Conservation (phyloP, 1,284 basidiomycete genomes). For the Trametes sp. region DNA sequence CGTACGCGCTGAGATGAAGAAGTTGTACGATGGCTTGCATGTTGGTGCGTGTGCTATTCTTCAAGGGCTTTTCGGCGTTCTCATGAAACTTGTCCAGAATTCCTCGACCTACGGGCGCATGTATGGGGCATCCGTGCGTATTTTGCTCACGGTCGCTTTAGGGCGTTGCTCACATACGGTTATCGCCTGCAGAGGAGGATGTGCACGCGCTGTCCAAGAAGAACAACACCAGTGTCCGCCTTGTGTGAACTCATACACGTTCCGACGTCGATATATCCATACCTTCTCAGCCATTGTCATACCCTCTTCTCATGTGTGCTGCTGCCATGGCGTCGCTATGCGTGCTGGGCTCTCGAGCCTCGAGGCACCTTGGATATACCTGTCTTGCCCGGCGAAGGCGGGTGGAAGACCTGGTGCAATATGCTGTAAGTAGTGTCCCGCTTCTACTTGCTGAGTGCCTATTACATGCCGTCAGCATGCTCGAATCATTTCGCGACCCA, state of each 20-base stretch:
- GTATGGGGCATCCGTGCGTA: slow-evolving; percentile 87
- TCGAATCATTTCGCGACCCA: too few species aligned
- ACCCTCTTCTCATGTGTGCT: neutral
- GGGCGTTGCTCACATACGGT: slow-evolving; percentile 20
- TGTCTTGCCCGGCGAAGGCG: neutral
- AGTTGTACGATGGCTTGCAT: slow-evolving; percentile 81
- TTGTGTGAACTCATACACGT: slow-evolving; percentile 34
- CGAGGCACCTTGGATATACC: neutral
- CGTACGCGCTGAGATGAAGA: slow-evolving; percentile 84
- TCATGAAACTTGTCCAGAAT: slow-evolving; percentile 54
- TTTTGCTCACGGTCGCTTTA: neutral
- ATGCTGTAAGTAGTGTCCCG: too few species aligned
- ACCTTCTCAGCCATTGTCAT: neutral
- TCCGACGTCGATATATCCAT: slow-evolving; percentile 8
- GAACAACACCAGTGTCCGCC: slow-evolving; percentile 62
- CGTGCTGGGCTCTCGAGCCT: neutral
- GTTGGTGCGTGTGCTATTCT: slow-evolving; percentile 59
- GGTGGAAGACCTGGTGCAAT: too few species aligned
- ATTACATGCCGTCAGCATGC: too few species aligned
- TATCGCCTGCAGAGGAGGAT: slow-evolving; percentile 70
- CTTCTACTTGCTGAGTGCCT: too few species aligned
- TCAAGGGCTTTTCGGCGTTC: neutral
- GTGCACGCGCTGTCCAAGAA: slow-evolving; percentile 77
- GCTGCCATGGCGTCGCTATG: neutral
- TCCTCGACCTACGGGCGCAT: slow-evolving; percentile 77